phyloP scores from a whole-genome alignment of 169 alveolate genomes.

The Plasmodium coatneyi region DNA sequence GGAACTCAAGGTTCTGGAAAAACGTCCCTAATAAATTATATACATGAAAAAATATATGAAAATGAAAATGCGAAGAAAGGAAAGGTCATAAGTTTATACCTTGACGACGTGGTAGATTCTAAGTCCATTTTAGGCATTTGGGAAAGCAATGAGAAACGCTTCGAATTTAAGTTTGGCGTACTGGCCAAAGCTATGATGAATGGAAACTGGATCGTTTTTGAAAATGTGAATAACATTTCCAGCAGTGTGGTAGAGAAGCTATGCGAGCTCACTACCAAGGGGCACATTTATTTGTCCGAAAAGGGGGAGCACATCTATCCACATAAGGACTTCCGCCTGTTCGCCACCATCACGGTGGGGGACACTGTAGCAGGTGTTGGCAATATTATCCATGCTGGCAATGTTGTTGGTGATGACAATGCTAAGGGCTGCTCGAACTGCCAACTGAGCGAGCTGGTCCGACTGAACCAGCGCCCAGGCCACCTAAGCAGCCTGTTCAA shows the following conservation, averaged over 20 bases:
- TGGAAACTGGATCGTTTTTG: conserved; percentile 88
- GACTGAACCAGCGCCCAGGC: conserved; percentile 38
- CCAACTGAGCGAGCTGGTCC: conserved; percentile 1
- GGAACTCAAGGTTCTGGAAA: conserved; percentile 74
- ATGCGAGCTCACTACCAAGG: conserved; percentile 78
- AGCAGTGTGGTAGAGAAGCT: conserved; percentile 79
- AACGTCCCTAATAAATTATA: conserved; percentile 58
- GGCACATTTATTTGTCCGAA: conserved; percentile 77
- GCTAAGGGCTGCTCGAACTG: not conserved
- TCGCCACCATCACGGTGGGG: conserved; percentile 74
- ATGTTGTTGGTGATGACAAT: too few species aligned
- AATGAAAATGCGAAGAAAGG: not conserved
- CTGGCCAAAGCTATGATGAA: conserved; percentile 82
- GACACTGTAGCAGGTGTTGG: not conserved
- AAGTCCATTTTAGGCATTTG: conserved; percentile 86
- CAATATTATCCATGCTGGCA: not conserved
- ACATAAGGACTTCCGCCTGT: conserved; percentile 77
- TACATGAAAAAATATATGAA: conserved; percentile 45
- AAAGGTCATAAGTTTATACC: conserved; percentile 78
- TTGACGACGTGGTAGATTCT: conserved; percentile 87
- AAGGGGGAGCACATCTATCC: conserved; percentile 80
- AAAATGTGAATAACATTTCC: conserved; percentile 82
- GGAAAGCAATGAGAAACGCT: conserved; percentile 84
- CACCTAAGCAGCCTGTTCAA: conserved; percentile 14
- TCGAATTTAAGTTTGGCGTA: conserved; percentile 86